These are phyloP conservation scores for Selaginella moellendorffii DNA, from an alignment of 75 land plant species.

Conservation along the genomic window DNA sequence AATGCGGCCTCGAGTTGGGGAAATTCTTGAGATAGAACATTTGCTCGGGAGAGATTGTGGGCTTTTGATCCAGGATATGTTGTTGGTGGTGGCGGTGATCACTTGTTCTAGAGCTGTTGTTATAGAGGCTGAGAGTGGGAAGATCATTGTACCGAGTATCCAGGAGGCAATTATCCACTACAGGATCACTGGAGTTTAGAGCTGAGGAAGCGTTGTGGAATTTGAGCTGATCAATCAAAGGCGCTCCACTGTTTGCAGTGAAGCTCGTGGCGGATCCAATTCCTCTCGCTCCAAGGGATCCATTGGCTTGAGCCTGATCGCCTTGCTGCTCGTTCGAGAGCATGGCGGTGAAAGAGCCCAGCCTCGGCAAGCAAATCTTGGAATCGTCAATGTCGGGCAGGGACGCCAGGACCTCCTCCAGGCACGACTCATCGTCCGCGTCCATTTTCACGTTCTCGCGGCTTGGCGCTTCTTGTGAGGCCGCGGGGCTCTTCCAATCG, in stretches of 20 bases:
- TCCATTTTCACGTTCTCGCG: no score
- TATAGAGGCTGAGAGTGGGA: no score
- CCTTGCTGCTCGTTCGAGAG: background rate
- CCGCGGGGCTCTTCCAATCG: slow-evolving; percentile 8
- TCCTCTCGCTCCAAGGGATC: background rate
- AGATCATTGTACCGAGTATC: background rate
- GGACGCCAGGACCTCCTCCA: background rate
- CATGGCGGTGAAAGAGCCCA: background rate
- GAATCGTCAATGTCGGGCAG: background rate
- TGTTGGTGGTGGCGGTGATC: background rate
- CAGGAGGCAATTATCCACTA: background rate
- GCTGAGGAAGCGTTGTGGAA: background rate
- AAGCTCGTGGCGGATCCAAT: background rate
- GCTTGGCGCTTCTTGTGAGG: no score
- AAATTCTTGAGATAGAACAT: background rate
- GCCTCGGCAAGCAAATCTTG: background rate
- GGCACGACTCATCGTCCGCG: background rate
- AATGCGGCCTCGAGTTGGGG: background rate
- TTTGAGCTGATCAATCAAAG: background rate
- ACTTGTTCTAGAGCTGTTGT: no score
- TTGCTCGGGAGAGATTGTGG: background rate
- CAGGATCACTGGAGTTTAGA: background rate
- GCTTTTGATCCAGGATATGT: background rate
- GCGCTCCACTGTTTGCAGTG: background rate
- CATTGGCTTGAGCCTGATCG: no score